A percentile compares a stretch with the other conserved stretches of the same genome.
Evolutionary conservation across 108 stramenopile species (phyloP).

Genomic region (Pseudonitzschia delicatissima): DNA sequence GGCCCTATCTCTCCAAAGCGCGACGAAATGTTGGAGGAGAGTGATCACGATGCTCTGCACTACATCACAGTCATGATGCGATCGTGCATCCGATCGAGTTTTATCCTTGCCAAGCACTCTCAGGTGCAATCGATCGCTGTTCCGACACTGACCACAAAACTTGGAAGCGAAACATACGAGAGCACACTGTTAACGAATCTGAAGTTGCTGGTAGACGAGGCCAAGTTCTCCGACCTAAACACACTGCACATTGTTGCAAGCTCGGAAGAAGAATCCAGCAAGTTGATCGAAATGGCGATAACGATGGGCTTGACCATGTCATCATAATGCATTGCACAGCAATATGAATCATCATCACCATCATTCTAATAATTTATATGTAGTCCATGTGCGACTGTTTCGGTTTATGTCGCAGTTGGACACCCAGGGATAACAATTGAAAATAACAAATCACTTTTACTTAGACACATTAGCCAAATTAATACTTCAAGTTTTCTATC

Average conservation of each 20-base stretch:
- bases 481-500: too few species aligned
- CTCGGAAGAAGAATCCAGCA: constrained; percentile 31
- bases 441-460: too few species aligned
- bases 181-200: constrained; percentile 24
- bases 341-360: not conserved
- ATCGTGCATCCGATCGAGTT: constrained; percentile 36
- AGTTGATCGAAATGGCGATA: constrained; percentile 35
- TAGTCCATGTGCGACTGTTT: too few species aligned
- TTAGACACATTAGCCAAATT: too few species aligned
- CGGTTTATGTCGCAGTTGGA: too few species aligned
- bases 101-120: constrained; percentile 41
- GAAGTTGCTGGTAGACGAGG: constrained; percentile 33
- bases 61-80: constrained; percentile 39
- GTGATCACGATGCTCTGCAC: constrained; percentile 32
- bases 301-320: constrained; percentile 28
- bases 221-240: constrained; percentile 32
- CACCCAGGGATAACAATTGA: too few species aligned
- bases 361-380: too few species aligned
- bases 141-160: constrained; percentile 31
- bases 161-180: constrained; percentile 26
- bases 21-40: constrained; percentile 12
- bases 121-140: constrained; percentile 39
- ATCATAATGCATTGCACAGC: not conserved
- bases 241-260: constrained; percentile 27
- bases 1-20: constrained; percentile 25